Conservation (phyloP, 129 eudicot species). For the Cynara cardunculus region DNA sequence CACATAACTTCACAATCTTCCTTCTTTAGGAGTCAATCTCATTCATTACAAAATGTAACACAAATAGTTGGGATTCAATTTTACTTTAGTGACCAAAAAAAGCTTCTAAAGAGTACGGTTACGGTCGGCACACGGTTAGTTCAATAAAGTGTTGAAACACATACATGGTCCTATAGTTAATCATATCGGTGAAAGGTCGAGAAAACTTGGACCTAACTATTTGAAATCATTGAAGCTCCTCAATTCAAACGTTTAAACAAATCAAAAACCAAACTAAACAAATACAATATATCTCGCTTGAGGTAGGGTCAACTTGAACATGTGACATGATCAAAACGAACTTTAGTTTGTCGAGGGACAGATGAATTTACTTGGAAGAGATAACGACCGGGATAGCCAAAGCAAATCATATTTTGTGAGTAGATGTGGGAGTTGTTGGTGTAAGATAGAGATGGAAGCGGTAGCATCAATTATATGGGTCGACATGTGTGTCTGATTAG, state of each 20-base stretch:
- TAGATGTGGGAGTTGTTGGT: constrained; percentile 5
- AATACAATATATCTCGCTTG: background rate
- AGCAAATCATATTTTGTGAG: background rate
- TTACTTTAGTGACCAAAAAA: background rate
- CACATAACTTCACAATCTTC: background rate
- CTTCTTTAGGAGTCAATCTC: background rate
- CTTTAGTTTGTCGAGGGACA: background rate
- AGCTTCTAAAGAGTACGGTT: background rate
- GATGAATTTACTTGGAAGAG: background rate
- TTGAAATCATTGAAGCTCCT: background rate
- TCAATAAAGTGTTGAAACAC: background rate
- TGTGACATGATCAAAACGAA: background rate
- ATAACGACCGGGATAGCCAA: background rate
- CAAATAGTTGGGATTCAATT: background rate
- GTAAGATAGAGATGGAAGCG: constrained; percentile 2
- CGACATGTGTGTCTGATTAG: background rate
- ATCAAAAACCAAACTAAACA: background rate
- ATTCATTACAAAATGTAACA: background rate
- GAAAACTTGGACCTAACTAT: background rate
- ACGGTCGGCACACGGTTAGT: background rate
- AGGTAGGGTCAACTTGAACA: background rate
- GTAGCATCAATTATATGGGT: constrained; percentile 4
- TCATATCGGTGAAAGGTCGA: background rate
- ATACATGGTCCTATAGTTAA: background rate
- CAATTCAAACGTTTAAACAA: background rate